These are phyloP conservation scores for Alternaria rosae DNA, from an alignment of 2,329 filamentous ascomycete genomes.

Conservation along the genomic window DNA sequence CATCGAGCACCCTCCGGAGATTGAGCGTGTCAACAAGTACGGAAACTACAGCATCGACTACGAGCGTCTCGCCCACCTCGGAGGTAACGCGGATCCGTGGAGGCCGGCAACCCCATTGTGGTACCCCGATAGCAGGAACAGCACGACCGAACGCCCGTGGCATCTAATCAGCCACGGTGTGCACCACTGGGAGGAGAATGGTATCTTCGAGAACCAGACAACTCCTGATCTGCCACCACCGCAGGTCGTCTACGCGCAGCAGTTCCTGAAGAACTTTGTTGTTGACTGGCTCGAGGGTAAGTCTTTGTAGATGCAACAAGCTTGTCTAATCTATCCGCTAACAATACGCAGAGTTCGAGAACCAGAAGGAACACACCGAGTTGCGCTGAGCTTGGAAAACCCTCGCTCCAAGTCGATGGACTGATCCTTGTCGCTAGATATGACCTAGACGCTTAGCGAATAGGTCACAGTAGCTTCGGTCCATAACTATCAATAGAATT, in stretches of 20 bases:
- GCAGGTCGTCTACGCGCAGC: slow-evolving; percentile 66
- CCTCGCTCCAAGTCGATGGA: background rate
- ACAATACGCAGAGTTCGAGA: slow-evolving; percentile 3
- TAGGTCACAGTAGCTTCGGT: background rate
- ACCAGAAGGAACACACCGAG: slow-evolving; percentile 1
- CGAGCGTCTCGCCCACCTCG: slow-evolving; percentile 77
- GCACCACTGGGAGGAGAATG: slow-evolving; percentile 83
- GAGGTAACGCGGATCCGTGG: slow-evolving; percentile 84
- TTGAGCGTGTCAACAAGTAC: slow-evolving; percentile 75
- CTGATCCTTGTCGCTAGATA: background rate
- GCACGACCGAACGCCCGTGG: slow-evolving; percentile 71
- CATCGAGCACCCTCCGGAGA: slow-evolving; percentile 68
- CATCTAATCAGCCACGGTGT: slow-evolving; percentile 77
- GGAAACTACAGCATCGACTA: slow-evolving; percentile 77
- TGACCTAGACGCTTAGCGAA: background rate
- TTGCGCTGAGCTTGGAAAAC: background rate
- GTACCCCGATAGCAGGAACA: slow-evolving; percentile 64
- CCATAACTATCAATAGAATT: background rate
- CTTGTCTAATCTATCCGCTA: background rate
- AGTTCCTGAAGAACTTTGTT: slow-evolving; percentile 67
- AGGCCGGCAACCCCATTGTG: slow-evolving; percentile 75
- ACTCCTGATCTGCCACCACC: slow-evolving; percentile 64
- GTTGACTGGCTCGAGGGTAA: slow-evolving; percentile 67
- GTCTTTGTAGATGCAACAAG: background rate
- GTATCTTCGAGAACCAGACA: slow-evolving; percentile 69